These are phyloP conservation scores for Physaria fendleri DNA, from an alignment of 345 rosid genomes.

Conservation along the genomic window DNA sequence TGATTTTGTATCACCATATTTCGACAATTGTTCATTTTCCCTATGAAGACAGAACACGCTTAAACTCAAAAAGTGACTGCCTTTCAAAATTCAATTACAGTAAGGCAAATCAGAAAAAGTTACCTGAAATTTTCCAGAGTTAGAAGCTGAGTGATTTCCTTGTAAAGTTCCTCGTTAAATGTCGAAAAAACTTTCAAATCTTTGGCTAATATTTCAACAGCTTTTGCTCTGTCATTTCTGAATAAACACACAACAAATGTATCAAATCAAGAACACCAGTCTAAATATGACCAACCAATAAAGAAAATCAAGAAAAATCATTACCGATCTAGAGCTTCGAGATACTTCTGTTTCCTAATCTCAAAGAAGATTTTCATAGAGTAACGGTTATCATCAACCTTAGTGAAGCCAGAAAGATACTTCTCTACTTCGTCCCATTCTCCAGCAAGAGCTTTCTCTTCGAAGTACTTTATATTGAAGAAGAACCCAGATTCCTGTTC, in stretches of 20 bases:
- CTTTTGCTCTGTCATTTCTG: constrained; percentile 82
- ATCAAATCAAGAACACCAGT: neutral
- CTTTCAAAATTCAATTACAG: neutral
- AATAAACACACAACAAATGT: constrained; percentile 3
- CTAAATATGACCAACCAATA: neutral
- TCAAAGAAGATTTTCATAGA: constrained; percentile 55
- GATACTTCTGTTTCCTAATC: constrained; percentile 57
- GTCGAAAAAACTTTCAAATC: constrained; percentile 86
- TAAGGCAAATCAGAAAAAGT: neutral
- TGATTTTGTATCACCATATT: too few species aligned
- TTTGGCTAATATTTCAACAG: constrained; percentile 74
- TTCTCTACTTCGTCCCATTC: constrained; percentile 97
- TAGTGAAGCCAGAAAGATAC: constrained; percentile 80
- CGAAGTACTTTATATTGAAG: constrained; percentile 84
- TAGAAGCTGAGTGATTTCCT: constrained; percentile 86
- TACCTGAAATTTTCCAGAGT: constrained; percentile 83
- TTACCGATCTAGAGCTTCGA: constrained; percentile 57
- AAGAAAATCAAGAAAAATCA: neutral
- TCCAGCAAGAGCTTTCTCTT: constrained; percentile 80
- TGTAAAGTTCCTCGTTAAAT: constrained; percentile 79
- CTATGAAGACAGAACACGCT: neutral
- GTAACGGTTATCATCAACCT: constrained; percentile 83
- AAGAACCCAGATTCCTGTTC: constrained; percentile 91
- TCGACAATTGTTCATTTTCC: too few species aligned
- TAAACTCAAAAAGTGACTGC: neutral